phyloP scores from a whole-genome alignment of 495 filamentous ascomycete genomes.

The Aspergillus homomorphus region DNA sequence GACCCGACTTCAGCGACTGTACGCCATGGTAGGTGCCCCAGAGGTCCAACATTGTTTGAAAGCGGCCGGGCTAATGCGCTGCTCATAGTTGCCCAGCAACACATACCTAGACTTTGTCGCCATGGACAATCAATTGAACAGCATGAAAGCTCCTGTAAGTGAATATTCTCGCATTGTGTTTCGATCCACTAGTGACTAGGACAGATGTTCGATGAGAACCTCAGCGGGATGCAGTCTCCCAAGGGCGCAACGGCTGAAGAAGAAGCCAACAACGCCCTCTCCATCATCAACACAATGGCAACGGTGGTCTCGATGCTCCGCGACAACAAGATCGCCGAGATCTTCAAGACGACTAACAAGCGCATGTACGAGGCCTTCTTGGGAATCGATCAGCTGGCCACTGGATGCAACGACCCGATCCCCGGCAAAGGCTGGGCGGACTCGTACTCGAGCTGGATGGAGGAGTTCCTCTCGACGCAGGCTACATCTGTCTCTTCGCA shows the following conservation, averaged over 20 bases:
- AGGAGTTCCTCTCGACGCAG: not conserved
- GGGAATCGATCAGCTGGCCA: not conserved
- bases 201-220: not conserved
- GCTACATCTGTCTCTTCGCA: not conserved
- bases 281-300: conserved; percentile 5
- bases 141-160: not conserved
- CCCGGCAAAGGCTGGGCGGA: not conserved
- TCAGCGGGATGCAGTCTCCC: not conserved
- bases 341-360: not conserved
- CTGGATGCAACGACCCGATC: not conserved
- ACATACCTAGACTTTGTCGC: not conserved
- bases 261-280: not conserved
- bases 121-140: not conserved
- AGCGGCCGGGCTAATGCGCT: not conserved
- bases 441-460: conserved; percentile 4
- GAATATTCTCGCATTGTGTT: too few relatives aligned
- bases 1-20: not conserved
- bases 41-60: not conserved
- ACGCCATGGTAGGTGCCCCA: not conserved
- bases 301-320: not conserved
- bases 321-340: not conserved
- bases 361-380: conserved; percentile 2
- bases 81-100: not conserved
- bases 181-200: not conserved
- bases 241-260: not conserved